Base-by-base conservation (phyloP, 2,329 filamentous ascomycete genomes). In the Verruconis gallopava region DNA sequence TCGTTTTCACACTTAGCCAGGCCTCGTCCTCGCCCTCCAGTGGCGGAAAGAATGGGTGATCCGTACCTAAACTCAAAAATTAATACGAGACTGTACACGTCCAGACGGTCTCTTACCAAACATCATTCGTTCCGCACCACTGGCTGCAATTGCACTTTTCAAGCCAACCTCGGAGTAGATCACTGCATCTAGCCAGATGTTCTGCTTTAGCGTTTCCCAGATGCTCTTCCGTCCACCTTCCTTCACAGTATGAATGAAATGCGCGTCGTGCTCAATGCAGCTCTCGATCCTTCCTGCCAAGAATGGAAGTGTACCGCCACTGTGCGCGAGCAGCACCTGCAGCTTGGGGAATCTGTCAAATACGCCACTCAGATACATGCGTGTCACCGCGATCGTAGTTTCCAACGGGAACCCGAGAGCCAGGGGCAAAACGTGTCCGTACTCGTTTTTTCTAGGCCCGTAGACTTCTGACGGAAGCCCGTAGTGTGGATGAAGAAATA, bases 401-500 rank as follows among this genome's bases (percentile, higher is more conserved):
- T 95, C 88, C 50, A 95, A 74, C 0, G 88, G 86, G 56, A 94
- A 94, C 0, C 88, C 88, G 3, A 95, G 65, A 0, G 85, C 84
- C 0, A 95, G 66, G 0, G 86, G 83, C 2, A 95, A 68, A 1
- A 94, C 85, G 57, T 94, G 88, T 0, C 88, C 88, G 55, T 93
- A 94, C 21, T 73, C 69, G 46, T 80, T 78, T 0, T 73, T 75
- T 5, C 80, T 68, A 0, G 82, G 74, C 0, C 88, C 88, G 63
- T 83, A 94, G 3, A 93, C 84, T 5, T 77, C 73, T 45, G 74
- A 73, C 0, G 85, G 86, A 2, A 95, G 72, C 1, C 88, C 88
- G 57, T 95, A 94, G 61, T 95, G 88, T 20, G 88, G 88, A 60
- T 95, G 88, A 40, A 95, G 60, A 63, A 95, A 95, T 38, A 93